Conservation (phyloP, 768 basidiomycete species). For the Russula abietina region DNA sequence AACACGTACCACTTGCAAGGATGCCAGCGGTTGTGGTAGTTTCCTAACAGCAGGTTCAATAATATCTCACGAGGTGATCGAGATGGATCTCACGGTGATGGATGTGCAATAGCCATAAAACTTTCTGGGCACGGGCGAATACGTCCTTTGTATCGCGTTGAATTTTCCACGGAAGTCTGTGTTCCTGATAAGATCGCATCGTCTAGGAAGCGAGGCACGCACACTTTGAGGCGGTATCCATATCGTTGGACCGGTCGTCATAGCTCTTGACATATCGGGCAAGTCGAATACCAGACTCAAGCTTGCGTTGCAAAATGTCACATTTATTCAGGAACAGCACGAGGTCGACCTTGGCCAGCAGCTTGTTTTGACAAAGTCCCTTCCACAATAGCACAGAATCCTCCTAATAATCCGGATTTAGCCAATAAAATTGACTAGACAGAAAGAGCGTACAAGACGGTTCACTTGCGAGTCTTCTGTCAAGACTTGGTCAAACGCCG, state of each 20-base stretch:
- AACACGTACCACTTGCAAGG: slow-evolving; percentile 60
- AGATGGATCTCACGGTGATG: slow-evolving; percentile 47
- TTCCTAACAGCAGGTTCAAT: slow-evolving; percentile 38
- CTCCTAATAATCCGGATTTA: slow-evolving; percentile 39
- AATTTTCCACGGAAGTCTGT: slow-evolving; percentile 66
- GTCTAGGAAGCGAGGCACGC: slow-evolving; percentile 28
- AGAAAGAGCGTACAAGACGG: slow-evolving; percentile 36
- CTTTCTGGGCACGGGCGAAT: slow-evolving; percentile 65
- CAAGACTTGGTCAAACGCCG: slow-evolving; percentile 50
- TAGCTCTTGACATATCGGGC: slow-evolving; percentile 68
- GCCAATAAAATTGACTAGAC: neutral
- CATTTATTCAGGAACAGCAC: slow-evolving; percentile 82
- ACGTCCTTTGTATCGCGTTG: slow-evolving; percentile 68
- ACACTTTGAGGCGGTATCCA: slow-evolving; percentile 66
- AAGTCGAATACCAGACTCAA: slow-evolving; percentile 56
- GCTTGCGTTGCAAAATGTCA: slow-evolving; percentile 64
- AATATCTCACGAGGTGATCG: neutral
- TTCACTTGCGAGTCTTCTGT: slow-evolving; percentile 49
- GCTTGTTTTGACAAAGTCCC: slow-evolving; percentile 61
- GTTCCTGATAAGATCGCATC: no score
- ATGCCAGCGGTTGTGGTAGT: slow-evolving; percentile 69
- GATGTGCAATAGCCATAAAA: slow-evolving; percentile 77
- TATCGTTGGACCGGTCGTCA: slow-evolving; percentile 59
- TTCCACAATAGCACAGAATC: slow-evolving; percentile 76
- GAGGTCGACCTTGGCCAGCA: slow-evolving; percentile 64